Conservation (phyloP, 768 basidiomycete species). For the Suillus subalutaceus region DNA sequence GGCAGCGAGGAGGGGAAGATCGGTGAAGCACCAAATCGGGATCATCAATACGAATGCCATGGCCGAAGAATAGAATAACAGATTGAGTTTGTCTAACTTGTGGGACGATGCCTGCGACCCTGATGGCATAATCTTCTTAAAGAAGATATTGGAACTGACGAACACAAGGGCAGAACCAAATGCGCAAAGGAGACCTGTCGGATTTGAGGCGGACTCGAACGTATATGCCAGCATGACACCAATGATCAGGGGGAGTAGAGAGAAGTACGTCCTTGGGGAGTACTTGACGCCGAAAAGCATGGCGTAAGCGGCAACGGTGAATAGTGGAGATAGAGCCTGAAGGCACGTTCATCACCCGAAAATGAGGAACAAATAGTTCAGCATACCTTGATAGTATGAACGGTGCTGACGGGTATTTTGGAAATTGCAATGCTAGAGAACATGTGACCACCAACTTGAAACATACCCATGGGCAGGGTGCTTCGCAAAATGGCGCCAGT, state of each 20-base stretch:
- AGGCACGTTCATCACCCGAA: slow-evolving; percentile 10
- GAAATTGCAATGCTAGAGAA: slow-evolving; percentile 98
- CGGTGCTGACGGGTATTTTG: slow-evolving; percentile 94
- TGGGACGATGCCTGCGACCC: slow-evolving; percentile 54
- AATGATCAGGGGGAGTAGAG: slow-evolving; percentile 90
- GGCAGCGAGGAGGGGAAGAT: slow-evolving; percentile 69
- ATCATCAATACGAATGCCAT: slow-evolving; percentile 97
- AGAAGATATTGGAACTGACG: slow-evolving; percentile 97
- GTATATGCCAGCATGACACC: slow-evolving; percentile 99
- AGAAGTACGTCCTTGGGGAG: slow-evolving; percentile 87
- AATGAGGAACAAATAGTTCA: slow-evolving; percentile 2
- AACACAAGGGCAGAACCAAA: slow-evolving; percentile 97
- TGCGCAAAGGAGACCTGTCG: slow-evolving; percentile 87
- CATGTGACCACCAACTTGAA: slow-evolving; percentile 97
- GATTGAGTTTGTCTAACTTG: slow-evolving; percentile 96
- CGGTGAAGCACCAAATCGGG: slow-evolving; percentile 91
- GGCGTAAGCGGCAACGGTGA: slow-evolving; percentile 96
- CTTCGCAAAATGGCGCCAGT: slow-evolving; percentile 71
- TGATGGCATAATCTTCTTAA: slow-evolving; percentile 95
- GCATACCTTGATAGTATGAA: slow-evolving; percentile 96
- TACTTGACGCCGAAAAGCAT: slow-evolving; percentile 93
- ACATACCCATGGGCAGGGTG: slow-evolving; percentile 94
- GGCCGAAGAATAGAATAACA: slow-evolving; percentile 90
- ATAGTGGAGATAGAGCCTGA: slow-evolving; percentile 94
- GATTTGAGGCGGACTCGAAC: slow-evolving; percentile 88